Percentiles rank a stretch among this genome's conserved stretches.
Evolutionary conservation across 257 asterid species (phyloP).

Genomic region (Datura wrightii): DNA sequence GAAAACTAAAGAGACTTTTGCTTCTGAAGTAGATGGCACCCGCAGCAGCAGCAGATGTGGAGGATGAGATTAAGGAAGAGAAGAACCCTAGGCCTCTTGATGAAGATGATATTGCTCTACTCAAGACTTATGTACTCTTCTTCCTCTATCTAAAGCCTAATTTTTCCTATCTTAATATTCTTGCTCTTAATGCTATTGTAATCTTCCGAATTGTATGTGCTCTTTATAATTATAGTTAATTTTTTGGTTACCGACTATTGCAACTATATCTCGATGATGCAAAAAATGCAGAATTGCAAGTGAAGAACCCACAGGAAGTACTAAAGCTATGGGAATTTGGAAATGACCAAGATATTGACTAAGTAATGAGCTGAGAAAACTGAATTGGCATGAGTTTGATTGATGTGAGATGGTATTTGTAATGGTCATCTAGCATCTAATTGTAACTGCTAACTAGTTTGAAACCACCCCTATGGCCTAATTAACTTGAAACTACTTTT

Average conservation of each 20-base stretch:
- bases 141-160: slow-evolving; percentile 39
- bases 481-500: not conserved
- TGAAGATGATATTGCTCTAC: slow-evolving; percentile 90
- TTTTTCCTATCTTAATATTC: not conserved
- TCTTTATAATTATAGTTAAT: not conserved
- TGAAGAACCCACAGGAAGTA: not conserved
- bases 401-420: not conserved
- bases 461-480: not conserved
- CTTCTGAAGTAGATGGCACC: slow-evolving; percentile 37
- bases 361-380: not conserved
- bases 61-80: slow-evolving; percentile 90
- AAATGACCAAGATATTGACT: not conserved
- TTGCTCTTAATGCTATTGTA: not conserved
- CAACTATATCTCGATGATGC: not conserved
- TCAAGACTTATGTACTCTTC: slow-evolving; percentile 70
- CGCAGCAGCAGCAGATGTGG: slow-evolving; percentile 47
- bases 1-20: not conserved
- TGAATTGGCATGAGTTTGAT: not conserved
- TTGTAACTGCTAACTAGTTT: not conserved
- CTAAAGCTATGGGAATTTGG: slow-evolving; percentile 1
- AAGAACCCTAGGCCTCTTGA: slow-evolving; percentile 89
- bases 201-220: not conserved
- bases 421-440: not conserved
- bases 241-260: not conserved
- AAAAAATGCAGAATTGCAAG: not conserved